Conservation (phyloP, 441 rosid genomes). For the Eruca vesicaria region DNA sequence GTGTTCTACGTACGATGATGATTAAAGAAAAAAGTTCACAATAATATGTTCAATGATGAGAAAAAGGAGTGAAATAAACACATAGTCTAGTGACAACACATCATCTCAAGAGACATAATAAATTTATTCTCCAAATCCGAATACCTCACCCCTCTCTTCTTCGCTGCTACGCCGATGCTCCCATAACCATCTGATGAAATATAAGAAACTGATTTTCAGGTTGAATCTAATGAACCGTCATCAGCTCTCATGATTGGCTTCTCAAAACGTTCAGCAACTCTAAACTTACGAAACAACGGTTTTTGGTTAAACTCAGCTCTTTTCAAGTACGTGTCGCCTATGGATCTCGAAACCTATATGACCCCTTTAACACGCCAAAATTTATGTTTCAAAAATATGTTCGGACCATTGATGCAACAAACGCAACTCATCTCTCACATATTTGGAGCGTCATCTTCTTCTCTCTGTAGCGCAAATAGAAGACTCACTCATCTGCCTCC, state of each 20-base stretch:
- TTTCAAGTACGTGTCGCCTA: slow-evolving; percentile 93
- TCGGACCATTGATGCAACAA: slow-evolving; percentile 86
- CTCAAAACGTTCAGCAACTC: slow-evolving; percentile 67
- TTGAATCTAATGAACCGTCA: slow-evolving; percentile 60
- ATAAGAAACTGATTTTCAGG: slow-evolving; percentile 87
- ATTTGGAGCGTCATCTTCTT: slow-evolving; percentile 46
- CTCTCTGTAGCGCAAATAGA: slow-evolving; percentile 46
- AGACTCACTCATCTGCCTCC: slow-evolving; percentile 47
- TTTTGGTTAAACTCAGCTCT: slow-evolving; percentile 76
- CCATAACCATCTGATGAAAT: slow-evolving; percentile 98
- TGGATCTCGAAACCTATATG: slow-evolving; percentile 90
- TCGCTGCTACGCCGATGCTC: slow-evolving; percentile 72
- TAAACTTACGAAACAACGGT: slow-evolving; percentile 73
- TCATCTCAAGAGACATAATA: slow-evolving; percentile 5
- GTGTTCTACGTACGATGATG: slow-evolving; percentile 33
- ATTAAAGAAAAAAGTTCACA: slow-evolving; percentile 20
- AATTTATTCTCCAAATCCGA: slow-evolving; percentile 67
- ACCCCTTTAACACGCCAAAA: slow-evolving; percentile 33
- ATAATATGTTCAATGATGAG: slow-evolving; percentile 23
- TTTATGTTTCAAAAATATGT: slow-evolving; percentile 80
- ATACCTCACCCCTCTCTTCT: slow-evolving; percentile 54
- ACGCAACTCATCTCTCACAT: slow-evolving; percentile 72
- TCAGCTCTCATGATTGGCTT: slow-evolving; percentile 83
- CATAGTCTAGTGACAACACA: too few relatives aligned
- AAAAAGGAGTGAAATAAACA: slow-evolving; percentile 24